These are phyloP conservation scores for Dryas octopetala DNA, from an alignment of 306 rosid genomes.

Conservation along the genomic window DNA sequence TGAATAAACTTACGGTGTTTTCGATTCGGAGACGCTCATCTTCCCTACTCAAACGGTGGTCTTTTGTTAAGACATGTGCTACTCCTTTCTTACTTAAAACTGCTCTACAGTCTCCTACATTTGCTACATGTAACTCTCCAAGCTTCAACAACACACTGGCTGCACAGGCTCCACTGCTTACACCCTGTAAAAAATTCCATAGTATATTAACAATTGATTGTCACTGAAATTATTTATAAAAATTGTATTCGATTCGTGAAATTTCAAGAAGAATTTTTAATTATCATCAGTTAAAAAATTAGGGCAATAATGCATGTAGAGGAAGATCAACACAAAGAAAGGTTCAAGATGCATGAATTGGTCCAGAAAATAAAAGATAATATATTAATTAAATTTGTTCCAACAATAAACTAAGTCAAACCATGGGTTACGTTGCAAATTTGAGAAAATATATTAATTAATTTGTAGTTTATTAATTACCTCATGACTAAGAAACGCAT, in stretches of 20 bases:
- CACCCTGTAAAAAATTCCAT: conserved; percentile 21
- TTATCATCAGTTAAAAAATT: no score
- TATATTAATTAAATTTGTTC: no score
- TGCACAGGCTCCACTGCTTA: conserved; percentile 46
- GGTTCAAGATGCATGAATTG: neutral
- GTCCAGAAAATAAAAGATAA: neutral
- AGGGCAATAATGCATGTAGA: no score
- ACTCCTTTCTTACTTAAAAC: conserved; percentile 38
- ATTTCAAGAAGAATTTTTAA: no score
- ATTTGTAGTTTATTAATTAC: conserved; percentile 7
- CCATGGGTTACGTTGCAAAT: no score
- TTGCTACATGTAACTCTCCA: conserved; percentile 37
- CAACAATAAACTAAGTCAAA: no score
- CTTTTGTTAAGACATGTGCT: conserved; percentile 29
- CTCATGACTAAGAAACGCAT: conserved; percentile 37
- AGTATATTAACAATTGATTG: no score
- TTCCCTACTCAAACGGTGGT: conserved; percentile 36
- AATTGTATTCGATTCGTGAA: no score
- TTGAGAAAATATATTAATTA: no score
- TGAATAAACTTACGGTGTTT: no score
- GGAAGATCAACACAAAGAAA: no score
- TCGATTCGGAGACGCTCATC: conserved; percentile 46
- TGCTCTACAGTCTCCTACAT: conserved; percentile 45
- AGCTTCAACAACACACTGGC: conserved; percentile 39
- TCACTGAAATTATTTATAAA: no score